phyloP scores from a whole-genome alignment of 305 asterid species.

The Andrographis paniculata region DNA sequence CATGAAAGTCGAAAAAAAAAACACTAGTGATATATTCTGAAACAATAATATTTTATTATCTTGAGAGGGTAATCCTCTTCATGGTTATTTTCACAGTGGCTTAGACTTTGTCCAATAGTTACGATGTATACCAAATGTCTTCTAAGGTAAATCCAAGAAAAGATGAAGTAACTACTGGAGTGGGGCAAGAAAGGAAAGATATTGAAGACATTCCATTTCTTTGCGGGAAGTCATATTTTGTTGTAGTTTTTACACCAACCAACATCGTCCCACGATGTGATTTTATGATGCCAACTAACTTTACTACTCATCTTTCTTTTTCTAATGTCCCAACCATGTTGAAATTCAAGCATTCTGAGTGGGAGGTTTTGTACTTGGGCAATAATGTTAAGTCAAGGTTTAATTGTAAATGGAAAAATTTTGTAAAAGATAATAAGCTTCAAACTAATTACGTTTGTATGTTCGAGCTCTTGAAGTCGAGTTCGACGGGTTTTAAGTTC shows the following conservation, averaged over 20 bases:
- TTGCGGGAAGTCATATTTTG: neutral
- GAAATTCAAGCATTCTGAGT: constrained; percentile 21
- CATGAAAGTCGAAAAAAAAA: too few species aligned
- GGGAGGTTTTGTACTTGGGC: constrained; percentile 22
- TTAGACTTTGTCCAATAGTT: too few species aligned
- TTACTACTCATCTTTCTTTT: constrained; percentile 18
- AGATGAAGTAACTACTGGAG: too few species aligned
- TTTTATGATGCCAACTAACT: constrained; percentile 18
- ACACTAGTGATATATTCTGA: too few species aligned
- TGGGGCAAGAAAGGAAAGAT: too few species aligned
- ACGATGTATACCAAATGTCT: too few species aligned
- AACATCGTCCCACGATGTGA: neutral
- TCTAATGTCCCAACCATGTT: constrained; percentile 23
- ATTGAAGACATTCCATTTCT: neutral
- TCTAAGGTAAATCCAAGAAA: too few species aligned
- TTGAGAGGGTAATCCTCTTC: too few species aligned
- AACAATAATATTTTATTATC: too few species aligned
- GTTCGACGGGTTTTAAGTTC: constrained; percentile 14
- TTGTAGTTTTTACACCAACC: neutral
- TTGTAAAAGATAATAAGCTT: constrained; percentile 25
- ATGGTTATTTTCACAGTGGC: too few species aligned
- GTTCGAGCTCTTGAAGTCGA: constrained; percentile 29
- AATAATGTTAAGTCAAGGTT: neutral
- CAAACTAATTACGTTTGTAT: constrained; percentile 31
- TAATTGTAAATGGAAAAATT: constrained; percentile 17